Base-by-base conservation (phyloP, 2,329 filamentous ascomycete species). In the Fusarium annulatum region DNA sequence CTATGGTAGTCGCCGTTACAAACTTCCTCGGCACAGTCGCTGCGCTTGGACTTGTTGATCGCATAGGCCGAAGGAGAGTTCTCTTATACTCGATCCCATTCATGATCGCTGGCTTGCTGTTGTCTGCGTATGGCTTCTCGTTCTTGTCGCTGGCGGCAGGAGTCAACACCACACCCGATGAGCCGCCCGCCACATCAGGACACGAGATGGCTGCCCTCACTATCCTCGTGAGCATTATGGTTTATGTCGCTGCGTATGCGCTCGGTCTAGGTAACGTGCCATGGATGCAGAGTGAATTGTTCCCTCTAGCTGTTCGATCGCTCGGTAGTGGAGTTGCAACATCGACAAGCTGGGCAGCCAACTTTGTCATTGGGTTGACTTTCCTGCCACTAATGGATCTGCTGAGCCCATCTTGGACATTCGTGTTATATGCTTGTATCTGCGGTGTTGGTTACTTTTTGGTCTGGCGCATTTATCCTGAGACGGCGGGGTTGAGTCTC, bases 211-310 rank as follows among this genome's bases (percentile, higher is more conserved):
- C 87, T 1, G 86, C 89, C 7, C 66, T 85, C 34, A 79, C 91
- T 23, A 92, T 98, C 48, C 88, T 98, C 5, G 71, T 89, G 45
- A 92, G 92, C 72, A 92, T 98, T 80, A 92, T 95, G 81, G 76
- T 94, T 12, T 98, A 97, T 81, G 95, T 97, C 4, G 92, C 94
- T 14, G 88, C 92, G 2, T 98, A 97, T 80, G 96, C 96, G 2
- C 86, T 95, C 3, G 96, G 96, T 5, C 87, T 98, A 5, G 96
- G 96, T 14, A 97, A 95, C 77, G 94, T 98, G 6, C 95, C 96
- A 1, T 98, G 96, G 96, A 96, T 97, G 87, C 95, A 97, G 84
- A 94, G 92, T 76, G 96, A 98, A 84, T 88, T 97, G 38, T 98
- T 98, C 79, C 93, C 95, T 2, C 86, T 95, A 53, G 87, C 88